Conservation (phyloP, 2,329 filamentous ascomycete genomes). For the Alternaria ventricosa region DNA sequence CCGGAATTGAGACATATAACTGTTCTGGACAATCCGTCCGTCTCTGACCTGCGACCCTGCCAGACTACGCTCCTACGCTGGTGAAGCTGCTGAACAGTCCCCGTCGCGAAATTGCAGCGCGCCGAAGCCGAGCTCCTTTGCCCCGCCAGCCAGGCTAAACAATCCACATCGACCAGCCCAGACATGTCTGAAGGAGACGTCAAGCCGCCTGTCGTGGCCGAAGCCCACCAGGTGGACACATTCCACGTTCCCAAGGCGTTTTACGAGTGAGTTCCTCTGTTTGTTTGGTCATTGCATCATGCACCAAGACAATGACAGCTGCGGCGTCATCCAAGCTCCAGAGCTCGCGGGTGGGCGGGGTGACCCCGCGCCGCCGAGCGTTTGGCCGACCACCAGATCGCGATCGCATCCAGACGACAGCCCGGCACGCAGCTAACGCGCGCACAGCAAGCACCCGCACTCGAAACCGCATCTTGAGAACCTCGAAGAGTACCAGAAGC, state of each 20-base stretch:
- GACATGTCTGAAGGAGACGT: conserved; percentile 55
- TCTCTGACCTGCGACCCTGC: conserved; percentile 7
- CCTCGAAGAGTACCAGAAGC: conserved; percentile 67
- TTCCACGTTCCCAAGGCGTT: conserved; percentile 65
- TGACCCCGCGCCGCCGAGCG: conserved; percentile 39
- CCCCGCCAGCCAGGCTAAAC: conserved; percentile 7
- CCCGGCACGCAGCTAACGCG: conserved; percentile 15
- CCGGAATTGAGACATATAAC: conserved; percentile 42
- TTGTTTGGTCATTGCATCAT: conserved; percentile 29
- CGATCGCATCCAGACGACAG: neutral
- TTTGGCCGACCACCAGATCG: conserved; percentile 6
- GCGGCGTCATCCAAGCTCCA: conserved; percentile 18
- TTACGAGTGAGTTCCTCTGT: conserved; percentile 45
- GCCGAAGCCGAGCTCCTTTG: conserved; percentile 11
- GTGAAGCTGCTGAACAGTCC: conserved; percentile 1
- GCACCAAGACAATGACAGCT: conserved; percentile 16
- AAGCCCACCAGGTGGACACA: conserved; percentile 79
- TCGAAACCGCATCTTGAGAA: conserved; percentile 65
- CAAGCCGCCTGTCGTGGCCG: conserved; percentile 66
- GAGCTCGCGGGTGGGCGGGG: conserved; percentile 35
- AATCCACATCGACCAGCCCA: conserved; percentile 16
- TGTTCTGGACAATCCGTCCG: conserved; percentile 12
- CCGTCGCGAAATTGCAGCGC: conserved; percentile 12
- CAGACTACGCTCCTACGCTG: conserved; percentile 2
- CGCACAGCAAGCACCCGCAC: conserved; percentile 62